Evolutionary conservation across 2,329 filamentous ascomycete genomes (phyloP), one percentile per base, ranked within the genome.

Genomic region (Beauveria sp.): DNA sequence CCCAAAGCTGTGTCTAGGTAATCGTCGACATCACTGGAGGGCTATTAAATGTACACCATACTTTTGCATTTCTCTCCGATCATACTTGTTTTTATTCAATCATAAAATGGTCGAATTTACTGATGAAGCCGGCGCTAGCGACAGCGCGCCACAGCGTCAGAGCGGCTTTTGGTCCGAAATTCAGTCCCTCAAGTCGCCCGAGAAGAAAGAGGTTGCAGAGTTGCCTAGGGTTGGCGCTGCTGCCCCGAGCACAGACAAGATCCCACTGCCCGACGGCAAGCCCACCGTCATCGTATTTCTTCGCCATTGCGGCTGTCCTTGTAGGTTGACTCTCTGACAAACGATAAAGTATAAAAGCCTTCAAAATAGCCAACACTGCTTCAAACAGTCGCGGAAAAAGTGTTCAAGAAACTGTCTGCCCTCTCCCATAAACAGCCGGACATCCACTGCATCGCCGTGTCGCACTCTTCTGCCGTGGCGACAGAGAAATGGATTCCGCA

Each of bases 301-400:
- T 6, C 79, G 88, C 40, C 87, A 91, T 70, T 91, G 87, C 70
- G 88, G 88, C 40, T 90, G 87, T 74, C 88, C 88, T 12, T 90
- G 88, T 88, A 80, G 70, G 80, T 38, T 38, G 5, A 38, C 12
- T 38, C 34, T 38, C 16, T 14, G 34, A 38, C 34, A 38, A 38
- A 38, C 34, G 34, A 38, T 38, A 14, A 16, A 38, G 34, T 38
- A 38, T 38, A 16, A 38, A 34, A 16, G 5, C 34, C 28, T 4
- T 45, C 9, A 10, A 53, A 53, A 24, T 10, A 49, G 28, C 26
- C 58, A 28, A 28, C 53, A 24, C 46, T 60, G 47, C 52, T 42
- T n/a, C 22, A 9, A 51, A 8, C 58, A 89, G 86, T 89, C 71
- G 86, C 86, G 16, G 87, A 89, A 70, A 88, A 89, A 71, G 82